Conservation (phyloP, 2,329 filamentous ascomycete genomes). For the Colletotrichum coccodes region DNA sequence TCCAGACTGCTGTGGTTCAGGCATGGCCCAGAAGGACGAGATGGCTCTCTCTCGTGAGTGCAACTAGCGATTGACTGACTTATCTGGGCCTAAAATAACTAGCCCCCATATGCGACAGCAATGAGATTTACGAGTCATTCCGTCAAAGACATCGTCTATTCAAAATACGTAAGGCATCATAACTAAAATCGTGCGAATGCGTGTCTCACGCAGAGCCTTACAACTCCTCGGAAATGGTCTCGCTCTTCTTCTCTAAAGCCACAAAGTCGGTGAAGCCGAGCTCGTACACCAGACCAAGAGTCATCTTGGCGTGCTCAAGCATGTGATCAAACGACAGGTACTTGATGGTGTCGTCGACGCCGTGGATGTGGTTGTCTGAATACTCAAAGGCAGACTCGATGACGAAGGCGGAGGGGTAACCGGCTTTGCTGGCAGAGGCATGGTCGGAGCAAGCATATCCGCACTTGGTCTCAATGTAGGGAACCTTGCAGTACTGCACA, state of each 20-base stretch:
- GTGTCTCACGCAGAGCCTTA: slow-evolving; percentile 34
- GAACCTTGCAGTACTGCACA: slow-evolving; percentile 84
- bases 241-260: slow-evolving; percentile 45
- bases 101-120: too few relatives aligned
- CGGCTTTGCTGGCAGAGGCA: slow-evolving; percentile 77
- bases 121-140: too few relatives aligned
- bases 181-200: neutral
- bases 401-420: slow-evolving; percentile 80
- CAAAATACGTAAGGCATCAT: neutral
- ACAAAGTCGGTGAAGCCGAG: slow-evolving; percentile 80
- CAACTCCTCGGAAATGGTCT: slow-evolving; percentile 46
- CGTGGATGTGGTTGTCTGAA: slow-evolving; percentile 76
- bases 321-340: slow-evolving; percentile 88
- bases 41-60: too few relatives aligned
- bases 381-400: slow-evolving; percentile 78
- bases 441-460: slow-evolving; percentile 87
- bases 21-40: too few relatives aligned
- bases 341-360: slow-evolving; percentile 75
- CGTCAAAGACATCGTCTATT: neutral
- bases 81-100: too few relatives aligned
- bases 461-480: slow-evolving; percentile 87
- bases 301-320: slow-evolving; percentile 89
- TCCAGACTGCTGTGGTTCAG: neutral
- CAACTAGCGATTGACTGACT: too few relatives aligned
- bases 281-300: slow-evolving; percentile 85